These are phyloP conservation scores for Pontederia crassipes DNA, from an alignment of 176 grass and related monocot genomes.

Conservation along the genomic window DNA sequence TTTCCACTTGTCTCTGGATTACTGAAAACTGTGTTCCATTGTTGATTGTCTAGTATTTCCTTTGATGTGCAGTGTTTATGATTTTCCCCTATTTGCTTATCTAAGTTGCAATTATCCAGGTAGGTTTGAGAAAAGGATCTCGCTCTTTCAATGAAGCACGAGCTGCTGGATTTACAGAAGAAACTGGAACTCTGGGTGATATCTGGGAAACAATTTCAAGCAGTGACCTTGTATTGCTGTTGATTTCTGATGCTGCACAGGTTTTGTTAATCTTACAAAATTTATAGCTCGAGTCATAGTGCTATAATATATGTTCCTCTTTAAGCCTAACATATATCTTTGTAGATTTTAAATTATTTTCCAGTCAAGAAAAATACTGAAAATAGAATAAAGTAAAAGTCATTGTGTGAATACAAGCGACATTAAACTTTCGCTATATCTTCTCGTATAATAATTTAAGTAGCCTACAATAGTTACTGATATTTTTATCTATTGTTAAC, in stretches of 20 bases:
- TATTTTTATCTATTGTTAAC: not conserved
- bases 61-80: not conserved
- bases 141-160: constrained; percentile 74
- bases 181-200: constrained; percentile 59
- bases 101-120: constrained; percentile 28
- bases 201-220: constrained; percentile 8
- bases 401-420: too few species aligned
- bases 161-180: constrained; percentile 72
- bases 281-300: not conserved
- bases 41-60: not conserved
- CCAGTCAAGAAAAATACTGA: too few species aligned
- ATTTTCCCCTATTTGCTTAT: not conserved
- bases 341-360: too few species aligned
- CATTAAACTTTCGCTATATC: too few species aligned
- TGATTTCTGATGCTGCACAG: constrained; percentile 28
- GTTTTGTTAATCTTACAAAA: not conserved
- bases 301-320: not conserved
- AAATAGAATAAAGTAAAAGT: too few species aligned
- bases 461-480: not conserved
- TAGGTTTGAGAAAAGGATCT: constrained; percentile 82
- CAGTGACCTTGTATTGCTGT: constrained; percentile 15
- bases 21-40: not conserved
- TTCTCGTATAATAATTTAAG: too few species aligned
- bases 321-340: not conserved
- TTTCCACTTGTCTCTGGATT: not conserved